Conservation (phyloP, 2,329 filamentous ascomycete genomes). For the Colletotrichum sp. region DNA sequence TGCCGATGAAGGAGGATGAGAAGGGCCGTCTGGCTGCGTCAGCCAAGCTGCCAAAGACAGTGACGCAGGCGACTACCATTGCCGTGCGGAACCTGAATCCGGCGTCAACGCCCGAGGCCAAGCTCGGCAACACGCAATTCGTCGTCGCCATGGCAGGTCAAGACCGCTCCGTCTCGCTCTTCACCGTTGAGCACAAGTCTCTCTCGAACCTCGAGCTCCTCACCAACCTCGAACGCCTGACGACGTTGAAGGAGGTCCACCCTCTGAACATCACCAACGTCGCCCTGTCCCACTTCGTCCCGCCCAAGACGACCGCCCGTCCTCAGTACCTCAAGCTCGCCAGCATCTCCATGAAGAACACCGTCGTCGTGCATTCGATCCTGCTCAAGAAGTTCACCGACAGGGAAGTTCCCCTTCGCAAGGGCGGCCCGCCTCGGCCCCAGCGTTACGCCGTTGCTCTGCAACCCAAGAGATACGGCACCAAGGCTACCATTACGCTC, state of each 20-base stretch:
- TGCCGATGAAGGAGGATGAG: slow-evolving; percentile 41
- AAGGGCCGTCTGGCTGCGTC: slow-evolving; percentile 57
- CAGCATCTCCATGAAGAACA: slow-evolving; percentile 81
- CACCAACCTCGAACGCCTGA: slow-evolving; percentile 56
- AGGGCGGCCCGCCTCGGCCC: slow-evolving; percentile 47
- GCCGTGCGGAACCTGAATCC: slow-evolving; percentile 75
- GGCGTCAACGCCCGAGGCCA: slow-evolving; percentile 52
- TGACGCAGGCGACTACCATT: slow-evolving; percentile 79
- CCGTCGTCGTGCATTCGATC: slow-evolving; percentile 79
- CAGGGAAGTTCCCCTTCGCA: slow-evolving; percentile 34
- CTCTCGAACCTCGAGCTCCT: slow-evolving; percentile 54
- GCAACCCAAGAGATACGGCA: slow-evolving; percentile 58
- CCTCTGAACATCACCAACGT: slow-evolving; percentile 63
- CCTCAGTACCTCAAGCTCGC: slow-evolving; percentile 75
- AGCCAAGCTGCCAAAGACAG: slow-evolving; percentile 65
- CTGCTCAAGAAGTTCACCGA: slow-evolving; percentile 61
- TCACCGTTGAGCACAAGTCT: slow-evolving; percentile 74
- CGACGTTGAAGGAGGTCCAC: slow-evolving; percentile 60
- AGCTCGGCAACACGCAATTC: slow-evolving; percentile 73
- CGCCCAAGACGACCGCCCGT: slow-evolving; percentile 53
- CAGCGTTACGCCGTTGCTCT: slow-evolving; percentile 74
- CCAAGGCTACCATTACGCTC: slow-evolving; percentile 55
- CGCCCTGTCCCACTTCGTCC: slow-evolving; percentile 61
- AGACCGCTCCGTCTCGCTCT: slow-evolving; percentile 79
- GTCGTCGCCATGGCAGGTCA: slow-evolving; percentile 81